Evolutionary conservation across 2,329 filamentous ascomycete species (phyloP).

Genomic region (Septoria linicola): DNA sequence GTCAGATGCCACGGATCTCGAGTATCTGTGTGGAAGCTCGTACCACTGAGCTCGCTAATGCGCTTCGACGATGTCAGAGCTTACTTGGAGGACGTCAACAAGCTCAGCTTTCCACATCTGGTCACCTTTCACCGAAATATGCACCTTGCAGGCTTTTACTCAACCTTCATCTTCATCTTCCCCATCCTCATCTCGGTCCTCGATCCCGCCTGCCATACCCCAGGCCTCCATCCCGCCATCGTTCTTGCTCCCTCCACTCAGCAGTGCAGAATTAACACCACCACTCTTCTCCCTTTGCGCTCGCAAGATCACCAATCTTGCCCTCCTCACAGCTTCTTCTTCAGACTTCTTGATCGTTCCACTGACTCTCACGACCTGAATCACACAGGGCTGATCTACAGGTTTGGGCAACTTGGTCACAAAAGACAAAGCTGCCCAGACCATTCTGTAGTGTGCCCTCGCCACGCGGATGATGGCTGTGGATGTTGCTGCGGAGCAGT

Average conservation of each 20-base stretch:
- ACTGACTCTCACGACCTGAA: constrained; percentile 81
- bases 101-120: too few relatives aligned
- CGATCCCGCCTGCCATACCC: constrained; percentile 48
- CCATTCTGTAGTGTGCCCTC: constrained; percentile 76
- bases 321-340: constrained; percentile 79
- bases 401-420: constrained; percentile 67
- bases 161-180: constrained; percentile 38
- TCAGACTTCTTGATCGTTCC: constrained; percentile 92
- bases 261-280: not conserved
- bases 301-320: constrained; percentile 68
- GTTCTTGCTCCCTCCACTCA: not conserved
- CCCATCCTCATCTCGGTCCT: constrained; percentile 48
- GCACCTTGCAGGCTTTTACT: too few relatives aligned
- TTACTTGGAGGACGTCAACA: too few relatives aligned
- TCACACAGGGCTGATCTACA: constrained; percentile 66
- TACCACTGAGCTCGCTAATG: too few relatives aligned
- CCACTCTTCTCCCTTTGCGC: constrained; percentile 52
- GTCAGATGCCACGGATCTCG: too few relatives aligned
- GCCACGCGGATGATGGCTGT: constrained; percentile 88
- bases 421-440: constrained; percentile 86
- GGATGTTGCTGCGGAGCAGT: constrained; percentile 85
- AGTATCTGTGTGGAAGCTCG: too few relatives aligned
- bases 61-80: too few relatives aligned
- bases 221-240: constrained; percentile 41
- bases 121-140: too few relatives aligned